Evolutionary conservation across 176 grass and related monocot species (phyloP), one percentile per base, ranked within the genome.

Genomic region (Bromus sterilis): DNA sequence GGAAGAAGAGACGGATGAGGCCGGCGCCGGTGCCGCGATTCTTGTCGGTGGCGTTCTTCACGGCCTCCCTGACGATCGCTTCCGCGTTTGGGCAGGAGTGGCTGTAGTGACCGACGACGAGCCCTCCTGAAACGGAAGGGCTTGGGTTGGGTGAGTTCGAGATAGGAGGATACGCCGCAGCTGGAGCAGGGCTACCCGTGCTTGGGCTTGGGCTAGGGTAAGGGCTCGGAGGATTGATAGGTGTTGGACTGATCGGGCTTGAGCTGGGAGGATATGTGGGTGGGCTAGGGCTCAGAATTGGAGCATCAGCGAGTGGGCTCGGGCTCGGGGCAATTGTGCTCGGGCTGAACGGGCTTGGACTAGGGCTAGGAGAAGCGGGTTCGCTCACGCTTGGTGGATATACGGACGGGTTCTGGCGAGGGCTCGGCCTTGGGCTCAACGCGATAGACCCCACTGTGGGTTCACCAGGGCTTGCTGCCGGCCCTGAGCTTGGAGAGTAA

Each of bases 1-100:
- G 92, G 86, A 94, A 94, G 73, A 86, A 84, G 7, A 94, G 5
- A 4, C 88, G 77, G 82, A 94, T 33, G 35, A 91, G 82, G 0
- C 89, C 86, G 0, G 92, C 92, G 15, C 34, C 61, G 20, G 28
- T 24, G 23, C 91, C 88, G 10, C 49, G 41, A 39, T 78, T 35
- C 3, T 35, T 11, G 9, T 16, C 24, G 0, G 25, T 30, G 40
- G 71, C 71, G 23, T 46, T 55, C 56, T 66, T 51, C 13, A 90
- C 88, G 46, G 65, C 36, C 0, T 82, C 48, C 34, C 44, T 64
- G 0, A 90, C 79, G 4, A 83, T 4, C 4, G 7, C 16, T 46
- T 90, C 88, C 0, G 78, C 88, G 74, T 66, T 68, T 79, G 79
- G 53, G 21, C 74, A 76, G 4, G 74, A 76, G 37, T 49, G 2